Conservation (phyloP, 495 filamentous ascomycete genomes). For the Aspergillus mulundensis region DNA sequence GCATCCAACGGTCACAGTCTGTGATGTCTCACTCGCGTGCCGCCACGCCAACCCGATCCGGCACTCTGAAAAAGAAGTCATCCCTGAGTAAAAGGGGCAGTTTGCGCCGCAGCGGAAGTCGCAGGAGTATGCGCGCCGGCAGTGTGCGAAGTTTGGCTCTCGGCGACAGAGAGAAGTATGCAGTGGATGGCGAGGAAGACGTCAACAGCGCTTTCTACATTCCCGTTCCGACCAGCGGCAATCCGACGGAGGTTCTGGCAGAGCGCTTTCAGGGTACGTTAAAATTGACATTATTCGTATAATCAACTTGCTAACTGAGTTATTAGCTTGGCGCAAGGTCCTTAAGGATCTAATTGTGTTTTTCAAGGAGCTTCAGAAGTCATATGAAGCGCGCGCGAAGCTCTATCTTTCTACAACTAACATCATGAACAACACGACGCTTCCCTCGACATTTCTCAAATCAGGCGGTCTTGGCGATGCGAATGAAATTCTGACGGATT, state of each 20-base stretch:
- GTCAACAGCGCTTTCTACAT: slow-evolving; percentile 80
- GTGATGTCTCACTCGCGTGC: slow-evolving; percentile 48
- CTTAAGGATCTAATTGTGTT: slow-evolving; percentile 93
- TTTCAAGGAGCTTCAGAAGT: slow-evolving; percentile 87
- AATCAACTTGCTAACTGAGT: neutral
- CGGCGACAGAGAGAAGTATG: slow-evolving; percentile 54
- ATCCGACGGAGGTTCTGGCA: slow-evolving; percentile 83
- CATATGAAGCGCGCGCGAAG: slow-evolving; percentile 84
- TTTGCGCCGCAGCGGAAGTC: slow-evolving; percentile 74
- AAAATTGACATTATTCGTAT: neutral
- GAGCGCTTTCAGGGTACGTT: slow-evolving; percentile 82
- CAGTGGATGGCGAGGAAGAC: slow-evolving; percentile 59
- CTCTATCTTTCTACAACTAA: slow-evolving; percentile 78
- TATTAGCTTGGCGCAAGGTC: slow-evolving; percentile 85
- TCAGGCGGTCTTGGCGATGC: slow-evolving; percentile 84
- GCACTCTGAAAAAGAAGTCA: slow-evolving; percentile 81
- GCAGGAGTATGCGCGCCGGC: slow-evolving; percentile 69
- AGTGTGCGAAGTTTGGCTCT: slow-evolving; percentile 73
- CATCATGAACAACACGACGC: slow-evolving; percentile 71
- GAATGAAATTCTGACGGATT: slow-evolving; percentile 70
- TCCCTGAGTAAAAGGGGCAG: slow-evolving; percentile 71
- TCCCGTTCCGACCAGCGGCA: slow-evolving; percentile 81
- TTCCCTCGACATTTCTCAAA: slow-evolving; percentile 66
- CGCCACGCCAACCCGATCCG: slow-evolving; percentile 59
- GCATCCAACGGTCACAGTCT: slow-evolving; percentile 48